A percentile compares a stretch with the other conserved stretches of the same genome.
Conservation (phyloP, 2,329 filamentous ascomycete species). For the Microcyclospora tardicrescens region DNA sequence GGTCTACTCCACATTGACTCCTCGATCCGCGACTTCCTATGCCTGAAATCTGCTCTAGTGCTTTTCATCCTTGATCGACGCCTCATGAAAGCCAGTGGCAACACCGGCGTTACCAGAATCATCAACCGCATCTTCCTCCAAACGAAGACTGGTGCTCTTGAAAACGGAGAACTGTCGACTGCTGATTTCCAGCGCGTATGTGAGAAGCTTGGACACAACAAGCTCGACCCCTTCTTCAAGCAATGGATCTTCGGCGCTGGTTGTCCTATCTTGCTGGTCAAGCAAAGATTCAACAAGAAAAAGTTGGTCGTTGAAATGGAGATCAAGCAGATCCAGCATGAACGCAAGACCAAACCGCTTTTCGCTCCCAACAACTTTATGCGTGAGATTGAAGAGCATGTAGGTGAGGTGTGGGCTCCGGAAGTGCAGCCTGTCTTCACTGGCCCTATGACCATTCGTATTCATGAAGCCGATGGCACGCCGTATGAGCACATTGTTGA, state of each 20-base stretch:
- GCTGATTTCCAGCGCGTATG: slow-evolving; percentile 70
- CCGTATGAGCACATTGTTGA: slow-evolving; percentile 97
- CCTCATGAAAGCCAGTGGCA: slow-evolving; percentile 75
- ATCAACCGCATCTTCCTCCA: slow-evolving; percentile 77
- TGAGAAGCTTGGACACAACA: slow-evolving; percentile 77
- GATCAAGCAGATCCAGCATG: slow-evolving; percentile 61
- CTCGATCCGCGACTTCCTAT: slow-evolving; percentile 82
- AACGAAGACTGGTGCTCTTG: slow-evolving; percentile 67
- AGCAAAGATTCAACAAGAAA: slow-evolving; percentile 94
- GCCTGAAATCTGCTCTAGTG: slow-evolving; percentile 78
- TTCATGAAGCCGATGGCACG: slow-evolving; percentile 95
- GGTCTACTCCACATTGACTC: slow-evolving; percentile 63
- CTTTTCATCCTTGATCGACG: slow-evolving; percentile 89
- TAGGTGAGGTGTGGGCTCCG: slow-evolving; percentile 57
- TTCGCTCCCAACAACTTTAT: slow-evolving; percentile 67
- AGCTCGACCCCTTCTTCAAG: slow-evolving; percentile 79
- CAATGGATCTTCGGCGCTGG: slow-evolving; percentile 87
- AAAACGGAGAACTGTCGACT: slow-evolving; percentile 56
- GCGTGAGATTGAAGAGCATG: slow-evolving; percentile 68
- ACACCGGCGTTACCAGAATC: slow-evolving; percentile 70
- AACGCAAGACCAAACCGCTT: slow-evolving; percentile 42
- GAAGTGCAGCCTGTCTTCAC: slow-evolving; percentile 56
- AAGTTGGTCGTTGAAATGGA: slow-evolving; percentile 86
- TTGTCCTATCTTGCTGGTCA: slow-evolving; percentile 75
- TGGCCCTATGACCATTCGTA: slow-evolving; percentile 92